Percentiles rank a stretch among this genome's conserved stretches.
Conservation (phyloP, 805 yeast genomes). For the Pichia scutulata region DNA sequence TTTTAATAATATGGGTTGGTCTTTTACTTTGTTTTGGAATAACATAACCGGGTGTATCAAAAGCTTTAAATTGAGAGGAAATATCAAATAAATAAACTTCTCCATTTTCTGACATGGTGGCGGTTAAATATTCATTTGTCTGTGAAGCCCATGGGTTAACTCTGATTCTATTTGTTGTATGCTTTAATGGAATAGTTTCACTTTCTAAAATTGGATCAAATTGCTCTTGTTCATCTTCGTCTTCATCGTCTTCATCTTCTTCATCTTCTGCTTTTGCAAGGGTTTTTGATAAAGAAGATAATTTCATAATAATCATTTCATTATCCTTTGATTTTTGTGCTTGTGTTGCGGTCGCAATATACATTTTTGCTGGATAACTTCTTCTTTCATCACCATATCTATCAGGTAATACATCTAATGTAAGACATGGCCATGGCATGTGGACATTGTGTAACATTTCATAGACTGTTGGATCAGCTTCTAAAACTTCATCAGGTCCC, state of each 20-base stretch:
- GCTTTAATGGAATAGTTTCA: slow-evolving; percentile 66
- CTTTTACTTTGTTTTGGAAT: slow-evolving; percentile 71
- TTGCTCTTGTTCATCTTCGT: slow-evolving; percentile 52
- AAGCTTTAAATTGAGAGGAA: slow-evolving; percentile 69
- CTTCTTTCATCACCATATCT: slow-evolving; percentile 81
- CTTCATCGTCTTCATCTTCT: slow-evolving; percentile 68
- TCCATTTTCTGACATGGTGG: slow-evolving; percentile 84
- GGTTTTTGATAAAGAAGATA: slow-evolving; percentile 78
- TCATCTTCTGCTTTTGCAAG: slow-evolving; percentile 76
- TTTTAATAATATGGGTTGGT: slow-evolving; percentile 74
- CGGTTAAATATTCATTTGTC: slow-evolving; percentile 79
- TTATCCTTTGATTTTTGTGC: slow-evolving; percentile 83
- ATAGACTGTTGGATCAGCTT: slow-evolving; percentile 93
- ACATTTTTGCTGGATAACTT: slow-evolving; percentile 79
- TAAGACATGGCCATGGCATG: slow-evolving; percentile 95
- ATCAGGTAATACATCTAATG: slow-evolving; percentile 86
- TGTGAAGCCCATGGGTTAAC: slow-evolving; percentile 67
- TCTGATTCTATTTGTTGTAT: slow-evolving; percentile 85
- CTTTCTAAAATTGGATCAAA: slow-evolving; percentile 74
- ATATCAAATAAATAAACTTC: slow-evolving; percentile 83
- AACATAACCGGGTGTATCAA: slow-evolving; percentile 79
- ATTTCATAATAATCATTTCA: slow-evolving; percentile 76
- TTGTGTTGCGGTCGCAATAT: slow-evolving; percentile 88
- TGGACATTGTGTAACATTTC: slow-evolving; percentile 94
- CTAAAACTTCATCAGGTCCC: slow-evolving; percentile 92